Evolutionary conservation across 1,139 yeast genomes (phyloP), one percentile per base, ranked within the genome.

Genomic region (Scheffersomyces illinoinensis): DNA sequence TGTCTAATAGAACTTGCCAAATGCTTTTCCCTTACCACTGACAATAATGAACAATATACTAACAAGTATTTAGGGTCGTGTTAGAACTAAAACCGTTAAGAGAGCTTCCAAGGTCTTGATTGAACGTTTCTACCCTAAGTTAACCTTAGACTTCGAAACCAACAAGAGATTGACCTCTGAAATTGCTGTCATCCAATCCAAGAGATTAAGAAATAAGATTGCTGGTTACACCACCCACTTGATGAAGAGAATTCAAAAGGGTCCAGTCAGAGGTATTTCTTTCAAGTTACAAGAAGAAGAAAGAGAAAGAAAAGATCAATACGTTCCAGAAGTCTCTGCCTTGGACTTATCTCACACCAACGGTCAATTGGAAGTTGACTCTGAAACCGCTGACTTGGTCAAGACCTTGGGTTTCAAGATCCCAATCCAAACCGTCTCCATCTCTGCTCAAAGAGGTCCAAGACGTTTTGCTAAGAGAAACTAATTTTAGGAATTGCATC

Each of bases 161-260:
- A 96, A 96, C 98, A 96, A 96, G 90, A 95, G 98, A 88, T 90
- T 96, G 82, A 90, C 97, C 76, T 90, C 92, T 78, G 98, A 96
- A 85, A 92, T 96, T 77, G 99, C 99, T 75, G 93, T 91, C 83
- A 96, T 96, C 81, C 98, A 96, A 85, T 92, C 99, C 78, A 96
- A 96, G 91, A 93, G 99, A 87, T 91, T 96, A 83, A 95, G 99
- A 89, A 96, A 96, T 96, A 95, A 95, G 93, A 96, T 95, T 79
- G 99, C 99, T 82, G 99, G 99, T 82, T 95, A 93, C 97, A 95
- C 99, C 85, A 95, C 99, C 79, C 99, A 95, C 85, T 90, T 95
- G 85, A 96, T 95, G 99, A 93, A 92, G 90, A 93, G 99, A 88
- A 95, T 95, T 80, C 99, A 96, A 86, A 95, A 95, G 89, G 99